phyloP scores from a whole-genome alignment of 768 basidiomycete genomes.

The Lactifluus rugatus region DNA sequence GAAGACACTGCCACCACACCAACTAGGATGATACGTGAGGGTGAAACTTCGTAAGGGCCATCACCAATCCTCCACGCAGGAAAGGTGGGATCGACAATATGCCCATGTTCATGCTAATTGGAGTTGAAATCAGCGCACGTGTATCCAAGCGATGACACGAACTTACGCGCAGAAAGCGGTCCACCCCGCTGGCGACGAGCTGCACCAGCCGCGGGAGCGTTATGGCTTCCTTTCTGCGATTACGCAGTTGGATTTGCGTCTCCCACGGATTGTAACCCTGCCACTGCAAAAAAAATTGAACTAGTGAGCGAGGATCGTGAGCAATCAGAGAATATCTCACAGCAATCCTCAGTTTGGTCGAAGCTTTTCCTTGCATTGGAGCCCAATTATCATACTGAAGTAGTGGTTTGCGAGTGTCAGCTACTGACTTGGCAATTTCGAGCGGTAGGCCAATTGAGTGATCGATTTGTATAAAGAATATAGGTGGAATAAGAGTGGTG shows the following conservation, averaged over 20 bases:
- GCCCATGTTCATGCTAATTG: slow-evolving; percentile 6
- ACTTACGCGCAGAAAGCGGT: slow-evolving; percentile 12
- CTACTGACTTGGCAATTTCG: neutral
- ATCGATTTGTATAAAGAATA: slow-evolving; percentile 6
- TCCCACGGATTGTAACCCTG: slow-evolving; percentile 8
- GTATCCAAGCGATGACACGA: neutral
- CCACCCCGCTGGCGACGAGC: slow-evolving; percentile 12
- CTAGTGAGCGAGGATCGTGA: neutral
- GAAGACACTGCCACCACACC: slow-evolving; percentile 11
- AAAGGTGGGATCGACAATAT: neutral
- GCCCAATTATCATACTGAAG: slow-evolving; percentile 4
- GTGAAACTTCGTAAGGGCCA: slow-evolving; percentile 2
- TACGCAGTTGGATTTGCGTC: slow-evolving; percentile 14
- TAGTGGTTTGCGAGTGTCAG: neutral
- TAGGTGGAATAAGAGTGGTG: neutral
- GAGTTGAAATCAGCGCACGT: neutral
- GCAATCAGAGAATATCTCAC: neutral
- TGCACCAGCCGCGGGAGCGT: slow-evolving; percentile 9
- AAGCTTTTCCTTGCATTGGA: slow-evolving; percentile 11
- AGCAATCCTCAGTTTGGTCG: slow-evolving; percentile 12
- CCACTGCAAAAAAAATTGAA: neutral
- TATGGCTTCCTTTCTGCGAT: slow-evolving; percentile 11
- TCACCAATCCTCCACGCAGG: slow-evolving; percentile 7
- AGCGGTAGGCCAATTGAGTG: slow-evolving; percentile 6
- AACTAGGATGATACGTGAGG: slow-evolving; percentile 6